Percentiles rank a stretch among this genome's conserved stretches.
Conservation (phyloP, 129 eudicot genomes). For the Tagetes erecta region DNA sequence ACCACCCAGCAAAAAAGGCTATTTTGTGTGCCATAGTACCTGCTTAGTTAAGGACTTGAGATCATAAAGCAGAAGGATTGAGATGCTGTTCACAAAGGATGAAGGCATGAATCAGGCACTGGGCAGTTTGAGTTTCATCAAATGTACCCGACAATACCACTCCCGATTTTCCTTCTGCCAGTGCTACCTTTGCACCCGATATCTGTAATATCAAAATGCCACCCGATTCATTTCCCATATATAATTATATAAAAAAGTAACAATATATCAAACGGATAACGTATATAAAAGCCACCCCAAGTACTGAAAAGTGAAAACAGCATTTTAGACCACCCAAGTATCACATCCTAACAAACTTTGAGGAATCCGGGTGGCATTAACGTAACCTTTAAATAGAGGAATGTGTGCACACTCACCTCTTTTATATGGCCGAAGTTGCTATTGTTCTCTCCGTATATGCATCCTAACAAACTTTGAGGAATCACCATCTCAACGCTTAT, state of each 20-base stretch:
- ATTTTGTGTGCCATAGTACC: neutral
- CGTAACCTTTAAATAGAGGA: neutral
- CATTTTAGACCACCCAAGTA: neutral
- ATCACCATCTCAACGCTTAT: slow-evolving; percentile 45
- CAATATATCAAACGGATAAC: neutral
- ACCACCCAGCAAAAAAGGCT: neutral
- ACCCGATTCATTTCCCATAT: neutral
- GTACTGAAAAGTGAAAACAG: neutral
- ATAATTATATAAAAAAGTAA: neutral
- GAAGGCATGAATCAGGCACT: slow-evolving; percentile 54
- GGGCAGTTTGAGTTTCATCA: slow-evolving; percentile 45
- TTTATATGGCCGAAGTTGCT: slow-evolving; percentile 45
- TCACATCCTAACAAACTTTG: neutral
- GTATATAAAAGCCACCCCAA: neutral
- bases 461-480: slow-evolving; percentile 45
- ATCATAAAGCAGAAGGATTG: slow-evolving; percentile 2
- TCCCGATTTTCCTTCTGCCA: slow-evolving; percentile 38
- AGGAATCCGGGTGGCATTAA: neutral
- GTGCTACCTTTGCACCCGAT: slow-evolving; percentile 53
- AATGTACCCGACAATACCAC: slow-evolving; percentile 44
- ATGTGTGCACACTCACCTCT: slow-evolving; percentile 36
- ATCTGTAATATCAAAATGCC: slow-evolving; percentile 34
- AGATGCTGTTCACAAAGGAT: slow-evolving; percentile 39
- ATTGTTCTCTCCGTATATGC: slow-evolving; percentile 44
- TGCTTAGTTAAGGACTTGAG: neutral